Base-by-base conservation (phyloP, 2,329 filamentous ascomycete genomes). In the Akanthomyces uredinophilus region DNA sequence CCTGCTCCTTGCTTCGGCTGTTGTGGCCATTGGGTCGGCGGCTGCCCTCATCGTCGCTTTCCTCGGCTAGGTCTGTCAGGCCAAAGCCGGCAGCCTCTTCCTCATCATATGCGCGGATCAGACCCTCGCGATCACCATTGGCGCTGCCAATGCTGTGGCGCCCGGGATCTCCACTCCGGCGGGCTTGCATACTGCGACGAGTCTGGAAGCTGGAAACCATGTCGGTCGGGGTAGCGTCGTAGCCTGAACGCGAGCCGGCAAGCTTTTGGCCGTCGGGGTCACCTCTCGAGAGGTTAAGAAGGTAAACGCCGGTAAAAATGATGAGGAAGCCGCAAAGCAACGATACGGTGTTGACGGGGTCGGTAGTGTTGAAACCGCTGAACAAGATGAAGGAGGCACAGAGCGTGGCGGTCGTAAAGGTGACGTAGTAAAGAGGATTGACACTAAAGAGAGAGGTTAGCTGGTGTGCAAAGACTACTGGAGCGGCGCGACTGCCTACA, bases 371-470 rank as follows among this genome's bases (percentile, higher is more conserved):
- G 83, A 98, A 98, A 63, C 94, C 94, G 69, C 87, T 87, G 79
- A 96, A 98, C 57, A 98, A 88, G 71, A 97, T 96, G 74, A 97
- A 98, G 2, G 94, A 97, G 62, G 94, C 94, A 74, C 91, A 89
- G 47, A 98, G 87, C 8, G 94, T 98, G 64, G 90, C 92, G 1
- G 94, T 98, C 3, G 94, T 97, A 74, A 98, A 98, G 2, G 92
- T 96, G 59, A 98, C 94, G 75, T 98, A 98, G 81, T 98, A 98
- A 29, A 97, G 84, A 7, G 93, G 93, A 72, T 97, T 97, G 61
- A 97, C 93, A 72, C 92, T 96, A n/a, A 49, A 69, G 16, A 18
- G 18, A 52, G 10, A n/a, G 22, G 63, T 70, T 49, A 67, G 66
- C 35, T 50, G 14, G 18, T 20, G 56, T 13, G 14, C 7, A 46